Evolutionary conservation across 1,139 yeast species (phyloP), one percentile per base, ranked within the genome.

Genomic region (Candida sp.): DNA sequence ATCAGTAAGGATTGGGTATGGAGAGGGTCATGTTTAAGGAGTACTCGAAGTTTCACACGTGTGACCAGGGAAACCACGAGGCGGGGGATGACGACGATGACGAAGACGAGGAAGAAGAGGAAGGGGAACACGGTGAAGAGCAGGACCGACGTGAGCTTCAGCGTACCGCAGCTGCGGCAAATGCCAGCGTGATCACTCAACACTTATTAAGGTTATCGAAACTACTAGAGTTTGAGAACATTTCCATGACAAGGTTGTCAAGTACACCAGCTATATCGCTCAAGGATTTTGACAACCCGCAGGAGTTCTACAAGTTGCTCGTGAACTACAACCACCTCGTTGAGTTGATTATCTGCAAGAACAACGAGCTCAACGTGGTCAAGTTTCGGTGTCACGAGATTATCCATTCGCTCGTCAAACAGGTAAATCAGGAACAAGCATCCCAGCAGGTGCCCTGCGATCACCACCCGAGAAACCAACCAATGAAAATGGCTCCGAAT

Each of bases 271-370:
- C 33, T 2, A 27, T 46, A 25, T 46, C 44, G 9, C 26, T 48
- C n/a, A 37, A 48, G 26, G 44, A 50, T 11, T 42, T 31, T 43
- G 12, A 30, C 12, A 34, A 37, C 30, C 33, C 43, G 31, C 27
- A 48, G 28, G 52, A 51, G 42, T 55, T 49, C 48, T 50, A 49
- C 42, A 45, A 50, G 28, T 46, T 56, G 37, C 49, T 55, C 33
- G 45, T 34, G 26, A 43, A 44, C 17, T 56, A 54, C 42, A 46
- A 54, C 46, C 43, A 50, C 25, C 40, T 56, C 12, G 34, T 48
- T 30, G 49, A 51, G 38, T 12, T 47, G n/a, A 44, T 56, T n/a
- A 31, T 49, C 39, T 41, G 32, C 3, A 53, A 50, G 33, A 54
- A 55, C 46, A 49, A 45, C 38, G 51, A 55, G 33, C 31, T 55